phyloP scores from a whole-genome alignment of 1,284 basidiomycete genomes.

The Amylostereum chailletii region DNA sequence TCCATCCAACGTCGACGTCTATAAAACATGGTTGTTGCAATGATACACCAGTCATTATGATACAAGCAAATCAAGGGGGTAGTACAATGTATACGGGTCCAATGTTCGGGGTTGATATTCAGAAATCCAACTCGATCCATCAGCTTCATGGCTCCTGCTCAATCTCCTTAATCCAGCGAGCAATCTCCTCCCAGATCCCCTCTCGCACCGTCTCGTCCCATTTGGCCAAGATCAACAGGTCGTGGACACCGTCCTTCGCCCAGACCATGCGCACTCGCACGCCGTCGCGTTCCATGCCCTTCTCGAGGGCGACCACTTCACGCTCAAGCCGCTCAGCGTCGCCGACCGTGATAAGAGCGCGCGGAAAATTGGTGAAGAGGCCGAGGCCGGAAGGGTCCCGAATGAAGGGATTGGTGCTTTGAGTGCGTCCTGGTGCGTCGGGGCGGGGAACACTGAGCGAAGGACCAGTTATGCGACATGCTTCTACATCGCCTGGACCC shows the following conservation, averaged over 20 bases:
- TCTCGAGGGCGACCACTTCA: constrained; percentile 25
- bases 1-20: no score
- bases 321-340: constrained; percentile 28
- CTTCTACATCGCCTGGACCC: constrained; percentile 2
- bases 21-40: no score
- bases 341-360: constrained; percentile 31
- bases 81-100: no score
- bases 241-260: constrained; percentile 27
- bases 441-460: constrained; percentile 2
- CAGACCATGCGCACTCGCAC: constrained; percentile 24
- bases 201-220: constrained; percentile 27
- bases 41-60: no score
- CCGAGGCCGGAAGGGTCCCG: constrained; percentile 22
- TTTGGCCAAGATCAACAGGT: constrained; percentile 25
- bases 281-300: constrained; percentile 26
- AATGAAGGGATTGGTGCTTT: constrained; percentile 17
- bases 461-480: no score
- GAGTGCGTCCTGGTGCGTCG: constrained; percentile 10
- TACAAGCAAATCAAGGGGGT: no score
- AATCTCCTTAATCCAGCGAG: constrained; percentile 20
- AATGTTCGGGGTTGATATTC: no score
- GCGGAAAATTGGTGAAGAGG: constrained; percentile 37
- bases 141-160: neutral
- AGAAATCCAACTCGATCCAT: no score
- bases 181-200: constrained; percentile 21